phyloP scores from a whole-genome alignment of 106 monocot genomes.

The Amphibolis antarctica region DNA sequence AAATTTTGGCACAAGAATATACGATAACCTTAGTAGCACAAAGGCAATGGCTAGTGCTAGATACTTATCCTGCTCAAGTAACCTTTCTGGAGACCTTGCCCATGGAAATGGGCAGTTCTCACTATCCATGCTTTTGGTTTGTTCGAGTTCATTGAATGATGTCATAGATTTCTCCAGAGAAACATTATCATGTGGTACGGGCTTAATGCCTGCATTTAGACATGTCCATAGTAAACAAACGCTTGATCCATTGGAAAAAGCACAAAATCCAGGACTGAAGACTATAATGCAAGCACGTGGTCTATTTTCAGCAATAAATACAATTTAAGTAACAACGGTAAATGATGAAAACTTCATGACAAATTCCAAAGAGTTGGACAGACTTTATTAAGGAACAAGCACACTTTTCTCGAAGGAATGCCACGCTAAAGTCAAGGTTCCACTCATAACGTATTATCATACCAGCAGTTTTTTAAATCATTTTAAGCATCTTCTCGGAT shows the following conservation, averaged over 20 bases:
- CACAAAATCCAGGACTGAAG: not conserved
- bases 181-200: conserved; percentile 15
- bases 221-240: not conserved
- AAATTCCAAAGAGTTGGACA: no score
- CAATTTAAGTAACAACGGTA: no score
- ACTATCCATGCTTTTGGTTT: conserved; percentile 17
- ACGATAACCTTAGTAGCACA: conserved; percentile 40
- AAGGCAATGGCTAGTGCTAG: conserved; percentile 39
- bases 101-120: conserved; percentile 82
- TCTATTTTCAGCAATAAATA: no score
- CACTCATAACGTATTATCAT: no score
- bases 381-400: no score
- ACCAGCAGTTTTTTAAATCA: no score
- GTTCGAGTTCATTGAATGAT: conserved; percentile 10
- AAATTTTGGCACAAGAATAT: conserved; percentile 43
- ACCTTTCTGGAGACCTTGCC: conserved; percentile 86
- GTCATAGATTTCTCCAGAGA: conserved; percentile 12
- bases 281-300: no score
- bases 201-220: conserved; percentile 31
- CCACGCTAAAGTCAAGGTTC: no score
- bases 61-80: conserved; percentile 27
- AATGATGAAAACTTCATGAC: no score
- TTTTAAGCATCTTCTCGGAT: no score
- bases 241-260: not conserved
- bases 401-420: no score